A percentile compares a stretch with the other conserved stretches of the same genome.
These are phyloP conservation scores for Yamadazyma diddensiae DNA, from an alignment of 1,139 yeast species.

Conservation along the genomic window DNA sequence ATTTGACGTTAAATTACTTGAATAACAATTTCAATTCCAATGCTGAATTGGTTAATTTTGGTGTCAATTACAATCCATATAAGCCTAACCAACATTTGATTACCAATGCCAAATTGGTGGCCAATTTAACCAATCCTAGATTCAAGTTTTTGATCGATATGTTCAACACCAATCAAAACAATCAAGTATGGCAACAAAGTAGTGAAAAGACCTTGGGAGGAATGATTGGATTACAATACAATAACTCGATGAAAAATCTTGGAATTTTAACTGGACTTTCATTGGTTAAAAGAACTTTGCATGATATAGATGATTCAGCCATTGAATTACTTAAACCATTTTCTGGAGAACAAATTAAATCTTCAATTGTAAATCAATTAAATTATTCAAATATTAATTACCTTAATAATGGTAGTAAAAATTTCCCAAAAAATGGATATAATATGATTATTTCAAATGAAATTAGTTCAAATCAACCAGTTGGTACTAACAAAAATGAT, in stretches of 20 bases:
- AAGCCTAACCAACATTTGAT: slow-evolving; percentile 43
- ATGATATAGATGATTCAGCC: slow-evolving; percentile 43
- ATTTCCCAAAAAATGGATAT: slow-evolving; percentile 33
- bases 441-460: slow-evolving; percentile 23
- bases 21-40: slow-evolving; percentile 45
- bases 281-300: slow-evolving; percentile 39
- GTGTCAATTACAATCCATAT: slow-evolving; percentile 45
- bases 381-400: slow-evolving; percentile 21
- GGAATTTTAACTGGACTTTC: slow-evolving; percentile 37
- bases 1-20: slow-evolving; percentile 37
- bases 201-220: slow-evolving; percentile 38
- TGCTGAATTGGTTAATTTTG: slow-evolving; percentile 40
- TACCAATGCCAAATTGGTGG: slow-evolving; percentile 31
- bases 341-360: slow-evolving; percentile 35
- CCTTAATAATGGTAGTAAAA: slow-evolving; percentile 25
- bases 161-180: slow-evolving; percentile 36
- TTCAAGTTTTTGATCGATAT: slow-evolving; percentile 38
- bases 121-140: slow-evolving; percentile 40
- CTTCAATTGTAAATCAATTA: slow-evolving; percentile 30
- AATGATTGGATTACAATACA: slow-evolving; percentile 41
- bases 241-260: slow-evolving; percentile 15
- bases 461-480: slow-evolving; percentile 31
- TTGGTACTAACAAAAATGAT: slow-evolving; percentile 17
- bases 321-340: slow-evolving; percentile 28
- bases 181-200: slow-evolving; percentile 39